A percentile compares a stretch with the other conserved stretches of the same genome.
phyloP scores from a whole-genome alignment of 2,329 filamentous ascomycete species.

The Nannizziopsis barbatae region DNA sequence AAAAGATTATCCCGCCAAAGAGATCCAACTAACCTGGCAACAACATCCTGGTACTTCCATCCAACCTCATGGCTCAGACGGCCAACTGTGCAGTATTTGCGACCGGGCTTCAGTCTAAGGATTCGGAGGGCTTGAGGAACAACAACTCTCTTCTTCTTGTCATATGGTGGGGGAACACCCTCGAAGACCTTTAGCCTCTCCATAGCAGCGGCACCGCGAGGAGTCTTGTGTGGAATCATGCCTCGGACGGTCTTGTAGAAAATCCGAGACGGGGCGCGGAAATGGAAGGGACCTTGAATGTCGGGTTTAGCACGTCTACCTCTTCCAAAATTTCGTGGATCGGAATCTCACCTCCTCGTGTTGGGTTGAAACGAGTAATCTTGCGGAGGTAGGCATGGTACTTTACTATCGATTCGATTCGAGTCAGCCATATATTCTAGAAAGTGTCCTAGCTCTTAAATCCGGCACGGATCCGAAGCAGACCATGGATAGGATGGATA shows the following conservation, averaged over 20 bases:
- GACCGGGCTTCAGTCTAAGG: constrained; percentile 91
- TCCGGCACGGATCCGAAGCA: neutral
- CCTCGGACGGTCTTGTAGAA: constrained; percentile 99
- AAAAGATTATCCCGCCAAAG: neutral
- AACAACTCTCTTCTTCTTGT: constrained; percentile 99
- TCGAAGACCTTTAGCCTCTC: constrained; percentile 99
- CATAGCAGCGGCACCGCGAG: constrained; percentile 88
- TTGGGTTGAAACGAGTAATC: constrained; percentile 99
- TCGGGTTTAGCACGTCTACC: constrained; percentile 12
- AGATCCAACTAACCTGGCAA: constrained; percentile 66
- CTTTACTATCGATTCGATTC: constrained; percentile 62
- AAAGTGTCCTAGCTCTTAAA: neutral
- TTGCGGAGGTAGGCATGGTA: constrained; percentile 99
- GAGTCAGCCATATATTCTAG: constrained; percentile 1
- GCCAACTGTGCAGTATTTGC: constrained; percentile 99
- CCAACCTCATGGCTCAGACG: constrained; percentile 97
- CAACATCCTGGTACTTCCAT: constrained; percentile 99
- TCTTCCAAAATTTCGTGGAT: constrained; percentile 5
- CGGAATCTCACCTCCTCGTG: constrained; percentile 70
- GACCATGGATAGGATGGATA: constrained; percentile 4
- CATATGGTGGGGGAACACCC: constrained; percentile 96
- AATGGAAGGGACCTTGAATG: constrained; percentile 84
- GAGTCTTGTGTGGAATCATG: constrained; percentile 99
- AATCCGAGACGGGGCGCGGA: constrained; percentile 97
- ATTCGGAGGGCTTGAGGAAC: constrained; percentile 97